Evolutionary conservation across 345 rosid genomes (phyloP), one percentile per base, ranked within the genome.

Genomic region (Aquilaria sinensis): DNA sequence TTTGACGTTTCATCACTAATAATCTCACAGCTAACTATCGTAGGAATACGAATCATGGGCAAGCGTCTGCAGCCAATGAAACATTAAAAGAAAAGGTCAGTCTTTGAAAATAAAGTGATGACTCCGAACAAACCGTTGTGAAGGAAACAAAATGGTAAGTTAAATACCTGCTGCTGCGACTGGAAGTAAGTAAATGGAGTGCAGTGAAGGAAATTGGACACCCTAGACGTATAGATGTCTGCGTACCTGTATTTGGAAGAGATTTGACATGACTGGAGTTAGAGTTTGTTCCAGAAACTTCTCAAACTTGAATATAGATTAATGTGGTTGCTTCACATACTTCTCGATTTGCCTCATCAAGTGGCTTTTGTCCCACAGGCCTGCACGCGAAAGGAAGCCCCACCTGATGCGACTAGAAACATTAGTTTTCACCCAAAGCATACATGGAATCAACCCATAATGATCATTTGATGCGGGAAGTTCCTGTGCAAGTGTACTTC

Each of bases 151-250:
- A 4, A 9, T 47, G 31, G 49, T 9, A 2, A 57, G 51, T 16
- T 32, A 30, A 16, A 1, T 77, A 92, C 98, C 98, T 87, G 98
- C 74, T 89, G 93, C 72, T 92, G 94, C 2, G 97, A 87, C 14
- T 81, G 89, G 81, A 92, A 89, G 78, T 89, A 93, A 96, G 90
- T 86, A 84, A 89, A 93, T 9, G 97, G 97, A 1, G 98, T 87
- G 67, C 89, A 89, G 51, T 83, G 77, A 31, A 92, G 89, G 79
- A 89, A 89, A 72, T 89, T 92, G 5, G 97, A 92, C 30, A 92
- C 98, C 77, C 98, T 84, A 1, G 94, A 89, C 4, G 98, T 85
- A 62, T 89, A 92, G 60, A 87, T 92, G 67, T 92, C 98, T 2
- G 97, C 98, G 75, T 92, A 92, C 85, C 95, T 92, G 84, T 69